phyloP scores from a whole-genome alignment of 2,329 filamentous ascomycete genomes.

The Fusarium odoratissimum region DNA sequence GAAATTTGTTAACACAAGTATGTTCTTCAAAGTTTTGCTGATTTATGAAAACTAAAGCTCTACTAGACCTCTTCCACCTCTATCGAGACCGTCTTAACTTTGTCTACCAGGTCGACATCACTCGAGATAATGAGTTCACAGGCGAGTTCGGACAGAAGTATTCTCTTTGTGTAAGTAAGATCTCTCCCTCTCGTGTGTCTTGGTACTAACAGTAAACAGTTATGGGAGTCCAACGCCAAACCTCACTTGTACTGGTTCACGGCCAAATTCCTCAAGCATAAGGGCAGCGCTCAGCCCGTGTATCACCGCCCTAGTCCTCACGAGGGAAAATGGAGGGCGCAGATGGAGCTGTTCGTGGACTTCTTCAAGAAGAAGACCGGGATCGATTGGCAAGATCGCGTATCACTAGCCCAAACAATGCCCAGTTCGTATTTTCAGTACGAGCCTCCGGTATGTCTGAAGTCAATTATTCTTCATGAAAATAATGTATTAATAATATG shows the following conservation, averaged over 20 bases:
- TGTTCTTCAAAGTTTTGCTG: not conserved
- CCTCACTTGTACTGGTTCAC: slow-evolving; percentile 72
- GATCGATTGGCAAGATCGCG: slow-evolving; percentile 68
- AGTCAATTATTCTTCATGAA: not conserved
- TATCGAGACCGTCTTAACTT: slow-evolving; percentile 73
- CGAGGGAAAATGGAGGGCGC: slow-evolving; percentile 54
- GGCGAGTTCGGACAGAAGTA: slow-evolving; percentile 68
- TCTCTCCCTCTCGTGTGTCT: not conserved
- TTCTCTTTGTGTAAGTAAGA: slow-evolving; percentile 65
- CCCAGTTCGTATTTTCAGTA: slow-evolving; percentile 56
- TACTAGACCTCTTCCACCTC: slow-evolving; percentile 69
- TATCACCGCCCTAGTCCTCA: slow-evolving; percentile 55
- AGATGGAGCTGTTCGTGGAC: slow-evolving; percentile 62
- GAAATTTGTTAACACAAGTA: slow-evolving; percentile 63
- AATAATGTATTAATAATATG: not conserved
- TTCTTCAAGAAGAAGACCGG: slow-evolving; percentile 71
- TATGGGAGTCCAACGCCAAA: slow-evolving; percentile 72
- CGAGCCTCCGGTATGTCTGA: slow-evolving; percentile 57
- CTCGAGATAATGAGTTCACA: slow-evolving; percentile 59
- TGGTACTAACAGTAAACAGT: slow-evolving; percentile 54
- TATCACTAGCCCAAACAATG: slow-evolving; percentile 50
- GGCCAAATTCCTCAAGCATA: slow-evolving; percentile 61
- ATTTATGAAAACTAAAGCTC: not conserved
- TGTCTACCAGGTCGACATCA: slow-evolving; percentile 71
- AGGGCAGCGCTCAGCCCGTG: slow-evolving; percentile 50